phyloP scores from a whole-genome alignment of 192 early-diverging fungal species.

The Coemansia sp. region DNA sequence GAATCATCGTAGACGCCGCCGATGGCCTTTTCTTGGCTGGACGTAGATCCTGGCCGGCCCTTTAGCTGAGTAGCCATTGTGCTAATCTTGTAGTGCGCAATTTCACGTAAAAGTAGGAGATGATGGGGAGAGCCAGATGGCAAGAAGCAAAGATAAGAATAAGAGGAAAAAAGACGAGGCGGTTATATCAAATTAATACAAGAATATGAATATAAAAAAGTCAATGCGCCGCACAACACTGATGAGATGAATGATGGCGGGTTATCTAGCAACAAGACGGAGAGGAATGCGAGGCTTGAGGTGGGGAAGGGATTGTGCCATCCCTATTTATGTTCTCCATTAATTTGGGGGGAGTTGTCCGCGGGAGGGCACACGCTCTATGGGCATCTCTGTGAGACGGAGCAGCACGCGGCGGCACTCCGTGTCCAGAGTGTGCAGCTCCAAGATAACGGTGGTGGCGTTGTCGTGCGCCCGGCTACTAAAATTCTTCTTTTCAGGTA shows the following conservation, averaged over 20 bases:
- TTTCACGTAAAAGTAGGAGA: background rate
- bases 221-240: conserved; percentile 10
- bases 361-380: background rate
- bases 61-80: conserved; percentile 9
- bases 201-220: background rate
- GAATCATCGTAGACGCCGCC: conserved; percentile 4
- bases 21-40: conserved; percentile 10
- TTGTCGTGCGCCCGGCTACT: conserved; percentile 6
- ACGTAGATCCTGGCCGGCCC: background rate
- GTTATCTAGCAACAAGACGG: background rate
- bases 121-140: background rate
- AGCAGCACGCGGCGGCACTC: background rate
- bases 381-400: background rate
- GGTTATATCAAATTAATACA: conserved; percentile 3
- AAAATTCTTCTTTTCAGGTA: background rate
- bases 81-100: background rate
- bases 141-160: background rate
- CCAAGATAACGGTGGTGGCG: background rate
- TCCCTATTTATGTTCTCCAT: background rate
- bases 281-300: background rate
- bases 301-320: background rate
- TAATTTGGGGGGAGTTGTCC: background rate
- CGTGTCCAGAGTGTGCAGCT: background rate
- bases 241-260: conserved; percentile 5
- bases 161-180: background rate